Evolutionary conservation across 805 yeast genomes (phyloP).

Genomic region (Candida anglica): DNA sequence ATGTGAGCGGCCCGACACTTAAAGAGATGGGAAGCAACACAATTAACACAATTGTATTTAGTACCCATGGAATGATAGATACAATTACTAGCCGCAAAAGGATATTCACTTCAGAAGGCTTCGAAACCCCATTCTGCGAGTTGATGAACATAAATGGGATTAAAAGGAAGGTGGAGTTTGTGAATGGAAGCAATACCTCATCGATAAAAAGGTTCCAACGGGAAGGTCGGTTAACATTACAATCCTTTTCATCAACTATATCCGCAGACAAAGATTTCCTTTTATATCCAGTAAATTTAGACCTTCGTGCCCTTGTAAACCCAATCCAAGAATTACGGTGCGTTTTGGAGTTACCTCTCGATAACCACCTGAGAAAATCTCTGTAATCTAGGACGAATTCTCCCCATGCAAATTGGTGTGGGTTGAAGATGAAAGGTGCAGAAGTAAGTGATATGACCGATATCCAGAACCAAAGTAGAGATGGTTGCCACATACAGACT

Average conservation of each 20-base stretch:
- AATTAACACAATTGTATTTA: slow-evolving; percentile 30
- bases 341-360: slow-evolving; percentile 69
- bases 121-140: slow-evolving; percentile 75
- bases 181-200: slow-evolving; percentile 13
- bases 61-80: slow-evolving; percentile 44
- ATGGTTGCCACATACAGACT: slow-evolving; percentile 75
- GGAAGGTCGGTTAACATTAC: slow-evolving; percentile 9
- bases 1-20: slow-evolving; percentile 31
- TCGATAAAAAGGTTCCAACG: slow-evolving; percentile 11
- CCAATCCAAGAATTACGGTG: slow-evolving; percentile 77
- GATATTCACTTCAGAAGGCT: slow-evolving; percentile 39
- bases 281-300: slow-evolving; percentile 23
- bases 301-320: slow-evolving; percentile 36
- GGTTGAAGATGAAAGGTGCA: slow-evolving; percentile 52
- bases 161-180: slow-evolving; percentile 24
- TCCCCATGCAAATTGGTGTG: slow-evolving; percentile 47
- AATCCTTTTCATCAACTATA: too few species aligned
- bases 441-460: slow-evolving; percentile 42
- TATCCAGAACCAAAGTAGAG: slow-evolving; percentile 59
- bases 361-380: slow-evolving; percentile 64
- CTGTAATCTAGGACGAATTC: slow-evolving; percentile 49
- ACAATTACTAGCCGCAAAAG: slow-evolving; percentile 57
- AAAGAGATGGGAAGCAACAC: slow-evolving; percentile 32
- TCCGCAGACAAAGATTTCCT: slow-evolving; percentile 4
- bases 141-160: slow-evolving; percentile 78